Evolutionary conservation across 805 yeast species (phyloP).

Genomic region (Starmera caribaea): DNA sequence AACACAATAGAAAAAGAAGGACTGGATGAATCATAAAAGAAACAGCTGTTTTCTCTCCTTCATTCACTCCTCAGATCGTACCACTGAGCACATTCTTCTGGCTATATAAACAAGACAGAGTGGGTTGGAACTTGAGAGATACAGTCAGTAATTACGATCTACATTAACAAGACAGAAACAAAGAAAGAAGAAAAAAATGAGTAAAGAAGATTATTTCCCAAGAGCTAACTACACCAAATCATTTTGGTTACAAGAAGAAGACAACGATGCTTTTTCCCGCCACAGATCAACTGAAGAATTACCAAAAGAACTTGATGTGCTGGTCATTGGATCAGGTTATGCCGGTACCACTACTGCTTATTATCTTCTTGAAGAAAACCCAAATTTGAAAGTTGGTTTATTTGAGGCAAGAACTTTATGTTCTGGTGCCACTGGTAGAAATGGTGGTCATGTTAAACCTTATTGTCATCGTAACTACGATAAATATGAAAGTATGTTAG

Average conservation of each 20-base stretch:
- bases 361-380: conserved; percentile 21
- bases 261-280: conserved; percentile 2
- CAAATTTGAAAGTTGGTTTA: conserved; percentile 17
- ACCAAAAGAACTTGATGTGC: conserved; percentile 28
- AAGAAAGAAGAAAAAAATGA: too few relatives aligned
- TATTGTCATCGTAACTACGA: conserved; percentile 10
- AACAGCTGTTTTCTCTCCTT: too few relatives aligned
- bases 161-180: too few relatives aligned
- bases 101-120: too few relatives aligned
- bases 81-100: too few relatives aligned
- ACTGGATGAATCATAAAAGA: too few relatives aligned
- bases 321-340: conserved; percentile 37
- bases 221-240: conserved; percentile 8
- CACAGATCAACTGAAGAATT: conserved; percentile 8
- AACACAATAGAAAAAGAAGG: too few relatives aligned
- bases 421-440: conserved; percentile 38
- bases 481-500: conserved; percentile 4
- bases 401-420: conserved; percentile 33
- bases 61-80: too few relatives aligned
- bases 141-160: too few relatives aligned
- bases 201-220: conserved; percentile 8
- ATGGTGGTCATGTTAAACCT: conserved; percentile 41
- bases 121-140: too few relatives aligned
- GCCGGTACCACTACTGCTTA: conserved; percentile 33
- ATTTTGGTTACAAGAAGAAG: conserved; percentile 2